Evolutionary conservation across 2,329 filamentous ascomycete genomes (phyloP).

Genomic region (Microascus cirrosus): DNA sequence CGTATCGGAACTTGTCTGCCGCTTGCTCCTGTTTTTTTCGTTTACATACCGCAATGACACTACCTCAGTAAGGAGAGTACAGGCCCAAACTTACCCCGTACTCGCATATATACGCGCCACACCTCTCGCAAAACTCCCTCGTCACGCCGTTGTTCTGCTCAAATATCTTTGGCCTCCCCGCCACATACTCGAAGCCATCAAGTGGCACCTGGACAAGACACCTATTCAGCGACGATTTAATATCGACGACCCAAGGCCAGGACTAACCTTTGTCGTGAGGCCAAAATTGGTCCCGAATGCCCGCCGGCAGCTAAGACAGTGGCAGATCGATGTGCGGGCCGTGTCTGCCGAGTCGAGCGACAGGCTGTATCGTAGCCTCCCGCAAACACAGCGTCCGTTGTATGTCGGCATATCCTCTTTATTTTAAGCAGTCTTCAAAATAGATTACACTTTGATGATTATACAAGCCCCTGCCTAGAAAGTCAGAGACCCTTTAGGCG

Average conservation of each 20-base stretch:
- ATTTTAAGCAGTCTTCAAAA: neutral
- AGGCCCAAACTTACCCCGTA: conserved; percentile 19
- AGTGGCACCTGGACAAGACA: conserved; percentile 12
- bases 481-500: neutral
- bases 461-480: neutral
- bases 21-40: conserved; percentile 26
- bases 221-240: too few relatives aligned
- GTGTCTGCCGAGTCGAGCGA: conserved; percentile 13
- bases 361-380: conserved; percentile 13
- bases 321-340: conserved; percentile 19
- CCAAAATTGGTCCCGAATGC: conserved; percentile 22
- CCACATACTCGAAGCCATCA: conserved; percentile 14
- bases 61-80: too few relatives aligned
- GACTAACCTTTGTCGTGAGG: conserved; percentile 16
- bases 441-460: neutral
- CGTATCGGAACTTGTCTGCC: conserved; percentile 29
- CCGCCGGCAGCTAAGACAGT: conserved; percentile 19
- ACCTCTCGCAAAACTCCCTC: conserved; percentile 19
- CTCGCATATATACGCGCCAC: conserved; percentile 20
- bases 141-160: conserved; percentile 19
- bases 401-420: neutral
- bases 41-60: too few relatives aligned
- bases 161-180: conserved; percentile 14
- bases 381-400: conserved; percentile 6
- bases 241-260: too few relatives aligned